A percentile compares a stretch with the other conserved stretches of the same genome.
Conservation (phyloP, 805 yeast species). For the Saccharomycopsis schoenii region DNA sequence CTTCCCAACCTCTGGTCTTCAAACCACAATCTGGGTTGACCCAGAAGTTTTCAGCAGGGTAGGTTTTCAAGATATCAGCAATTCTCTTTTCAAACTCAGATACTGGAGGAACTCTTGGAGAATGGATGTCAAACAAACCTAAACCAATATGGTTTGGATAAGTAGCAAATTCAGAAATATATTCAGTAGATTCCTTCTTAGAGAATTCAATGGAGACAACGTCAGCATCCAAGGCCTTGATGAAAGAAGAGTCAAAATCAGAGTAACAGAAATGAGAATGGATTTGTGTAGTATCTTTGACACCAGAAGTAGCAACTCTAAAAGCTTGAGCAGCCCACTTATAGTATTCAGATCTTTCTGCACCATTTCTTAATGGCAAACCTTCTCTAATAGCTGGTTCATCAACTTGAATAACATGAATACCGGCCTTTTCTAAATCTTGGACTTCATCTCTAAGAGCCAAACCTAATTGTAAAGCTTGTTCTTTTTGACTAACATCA, state of each 20-base stretch:
- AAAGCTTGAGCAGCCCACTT: slow-evolving; percentile 99
- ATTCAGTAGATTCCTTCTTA: slow-evolving; percentile 98
- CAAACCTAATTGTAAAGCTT: slow-evolving; percentile 92
- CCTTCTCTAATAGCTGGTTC: slow-evolving; percentile 99
- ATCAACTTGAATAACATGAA: slow-evolving; percentile 96
- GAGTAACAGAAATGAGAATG: slow-evolving; percentile 99
- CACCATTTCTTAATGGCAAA: slow-evolving; percentile 97
- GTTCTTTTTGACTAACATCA: slow-evolving; percentile 85
- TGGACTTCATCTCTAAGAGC: slow-evolving; percentile 98
- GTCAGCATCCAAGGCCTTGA: slow-evolving; percentile 99
- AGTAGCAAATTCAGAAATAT: slow-evolving; percentile 94
- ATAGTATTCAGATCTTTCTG: slow-evolving; percentile 92
- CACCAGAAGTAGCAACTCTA: slow-evolving; percentile 99
- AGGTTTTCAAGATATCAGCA: slow-evolving; percentile 87
- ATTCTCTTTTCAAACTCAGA: slow-evolving; percentile 93
- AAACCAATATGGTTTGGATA: slow-evolving; percentile 99
- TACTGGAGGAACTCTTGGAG: slow-evolving; percentile 98
- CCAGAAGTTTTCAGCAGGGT: slow-evolving; percentile 98
- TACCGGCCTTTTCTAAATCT: slow-evolving; percentile 98
- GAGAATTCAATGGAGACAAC: slow-evolving; percentile 99
- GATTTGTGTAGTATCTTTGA: slow-evolving; percentile 87
- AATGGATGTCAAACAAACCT: slow-evolving; percentile 98
- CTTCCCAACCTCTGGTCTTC: slow-evolving; percentile 99
- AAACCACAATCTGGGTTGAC: slow-evolving; percentile 99
- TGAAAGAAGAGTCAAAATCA: slow-evolving; percentile 98